A percentile compares a stretch with the other conserved stretches of the same genome.
Conservation (phyloP, 2,329 filamentous ascomycete genomes). For the Penicillium sp. region DNA sequence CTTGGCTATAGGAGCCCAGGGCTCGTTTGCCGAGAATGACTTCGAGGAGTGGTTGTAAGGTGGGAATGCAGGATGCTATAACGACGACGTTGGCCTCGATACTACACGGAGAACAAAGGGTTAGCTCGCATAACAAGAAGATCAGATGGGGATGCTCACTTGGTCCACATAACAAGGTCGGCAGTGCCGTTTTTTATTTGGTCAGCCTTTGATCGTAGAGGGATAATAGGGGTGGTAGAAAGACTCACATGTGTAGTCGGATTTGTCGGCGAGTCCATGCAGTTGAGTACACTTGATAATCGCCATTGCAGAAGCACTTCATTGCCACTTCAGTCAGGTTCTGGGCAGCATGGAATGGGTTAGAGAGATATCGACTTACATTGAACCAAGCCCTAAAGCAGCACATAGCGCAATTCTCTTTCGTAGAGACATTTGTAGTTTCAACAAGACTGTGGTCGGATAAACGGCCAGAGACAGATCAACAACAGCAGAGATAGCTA, state of each 20-base stretch:
- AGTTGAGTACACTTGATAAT: conserved; percentile 37
- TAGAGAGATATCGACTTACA: conserved; percentile 21
- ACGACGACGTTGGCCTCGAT: conserved; percentile 36
- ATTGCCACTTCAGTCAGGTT: neutral
- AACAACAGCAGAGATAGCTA: conserved; percentile 32
- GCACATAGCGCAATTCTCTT: conserved; percentile 15
- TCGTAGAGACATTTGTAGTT: conserved; percentile 12
- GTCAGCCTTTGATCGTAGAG: neutral
- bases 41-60: conserved; percentile 35
- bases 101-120: conserved; percentile 6
- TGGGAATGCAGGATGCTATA: conserved; percentile 38
- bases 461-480: conserved; percentile 39
- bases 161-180: conserved; percentile 49
- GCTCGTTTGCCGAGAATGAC: conserved; percentile 20
- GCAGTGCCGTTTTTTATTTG: conserved; percentile 34
- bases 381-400: conserved; percentile 32
- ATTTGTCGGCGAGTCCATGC: conserved; percentile 25
- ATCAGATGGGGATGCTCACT: conserved; percentile 29
- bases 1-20: conserved; percentile 17
- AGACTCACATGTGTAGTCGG: conserved; percentile 34
- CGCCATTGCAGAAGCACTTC: conserved; percentile 34
- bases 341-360: neutral
- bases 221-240: neutral
- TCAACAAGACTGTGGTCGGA: conserved; percentile 23
- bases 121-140: neutral